Conservation (phyloP, 805 yeast genomes). For the Ogataea polymorpha region DNA sequence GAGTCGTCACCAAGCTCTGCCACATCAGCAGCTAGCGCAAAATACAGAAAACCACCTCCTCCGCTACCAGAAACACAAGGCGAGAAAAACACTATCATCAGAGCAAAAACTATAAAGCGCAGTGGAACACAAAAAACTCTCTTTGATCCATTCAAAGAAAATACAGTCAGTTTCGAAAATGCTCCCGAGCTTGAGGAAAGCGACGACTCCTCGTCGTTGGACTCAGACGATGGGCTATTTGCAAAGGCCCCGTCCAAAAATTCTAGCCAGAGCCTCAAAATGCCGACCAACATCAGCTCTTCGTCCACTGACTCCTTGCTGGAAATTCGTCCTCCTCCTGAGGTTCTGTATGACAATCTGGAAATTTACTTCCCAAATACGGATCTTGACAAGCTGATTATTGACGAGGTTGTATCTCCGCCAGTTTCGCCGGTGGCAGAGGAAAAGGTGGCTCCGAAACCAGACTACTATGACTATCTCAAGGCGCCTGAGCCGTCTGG, state of each 20-base stretch:
- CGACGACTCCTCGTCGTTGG: slow-evolving; percentile 34
- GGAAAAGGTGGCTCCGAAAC: slow-evolving; percentile 3
- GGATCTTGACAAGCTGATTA: slow-evolving; percentile 86
- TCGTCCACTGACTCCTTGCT: slow-evolving; percentile 26
- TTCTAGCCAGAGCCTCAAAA: slow-evolving; percentile 1
- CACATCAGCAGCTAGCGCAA: slow-evolving; percentile 4
- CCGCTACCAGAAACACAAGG: slow-evolving; percentile 14
- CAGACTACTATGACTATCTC: slow-evolving; percentile 36
- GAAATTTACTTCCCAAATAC: slow-evolving; percentile 92
- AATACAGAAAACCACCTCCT: slow-evolving; percentile 27
- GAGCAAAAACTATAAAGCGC: slow-evolving; percentile 17
- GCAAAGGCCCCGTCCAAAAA: slow-evolving; percentile 42
- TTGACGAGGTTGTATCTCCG: slow-evolving; percentile 63
- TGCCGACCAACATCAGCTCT: slow-evolving; percentile 12
- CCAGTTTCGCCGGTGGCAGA: slow-evolving; percentile 49
- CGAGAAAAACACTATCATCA: slow-evolving; percentile 6
- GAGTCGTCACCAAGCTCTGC: slow-evolving; percentile 9
- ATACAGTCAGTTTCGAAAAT: slow-evolving; percentile 67
- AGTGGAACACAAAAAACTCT: slow-evolving; percentile 11
- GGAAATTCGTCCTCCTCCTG: slow-evolving; percentile 93
- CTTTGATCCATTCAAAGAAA: slow-evolving; percentile 63
- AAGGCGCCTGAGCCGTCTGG: slow-evolving; percentile 38
- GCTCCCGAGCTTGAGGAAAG: slow-evolving; percentile 52
- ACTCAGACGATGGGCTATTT: slow-evolving; percentile 57
- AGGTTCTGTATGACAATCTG: slow-evolving; percentile 85